Base-by-base conservation (phyloP, 116 monocot genomes). In the Posidonia oceanica region DNA sequence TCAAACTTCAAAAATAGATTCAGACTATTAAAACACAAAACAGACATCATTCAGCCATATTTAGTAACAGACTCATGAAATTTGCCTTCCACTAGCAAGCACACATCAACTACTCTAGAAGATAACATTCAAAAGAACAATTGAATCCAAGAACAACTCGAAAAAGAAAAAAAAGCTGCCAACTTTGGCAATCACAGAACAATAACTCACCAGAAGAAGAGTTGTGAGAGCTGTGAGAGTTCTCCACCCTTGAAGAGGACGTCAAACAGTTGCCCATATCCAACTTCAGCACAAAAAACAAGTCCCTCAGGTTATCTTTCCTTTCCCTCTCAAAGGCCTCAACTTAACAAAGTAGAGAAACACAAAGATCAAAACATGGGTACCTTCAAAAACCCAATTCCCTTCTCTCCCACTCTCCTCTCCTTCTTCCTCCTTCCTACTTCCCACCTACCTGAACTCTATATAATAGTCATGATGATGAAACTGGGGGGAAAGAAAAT, bases 221-320 rank as follows among this genome's bases (percentile, higher is more conserved):
- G 63, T 69, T 80, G 3, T 74, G 82, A 52, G 85, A 74, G 63
- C 69, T 80, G 3, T 74, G 82, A 58, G 75, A 64, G 68, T 44
- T 79, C 37, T 78, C 77, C 15, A 85, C 80, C 66, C 63, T 74
- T 21, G 81, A 71, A 52, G 78, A 65, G 14, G 75, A 29, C 39
- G 70, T 40, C 73, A 85, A 69, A 76, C 89, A 89, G 67, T 85
- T 86, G 1, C 89, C 89, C 89, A 89, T 89, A 63, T 52, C 67
- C 70, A 37, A 10, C 39, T 36, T 23, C 44, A 18, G 29, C 36
- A 36, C 22, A 5, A 13, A 69, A 53, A 13, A 54, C 38, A 37
- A 12, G 53, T 69, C 22, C 52, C 11, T 67, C 38, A 52, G 14
- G 6, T 5, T 52, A 44, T 48, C 52, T 39, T 18, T 29, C 29